These are phyloP conservation scores for Mycena galopus DNA, from an alignment of 768 basidiomycete species.

Conservation along the genomic window DNA sequence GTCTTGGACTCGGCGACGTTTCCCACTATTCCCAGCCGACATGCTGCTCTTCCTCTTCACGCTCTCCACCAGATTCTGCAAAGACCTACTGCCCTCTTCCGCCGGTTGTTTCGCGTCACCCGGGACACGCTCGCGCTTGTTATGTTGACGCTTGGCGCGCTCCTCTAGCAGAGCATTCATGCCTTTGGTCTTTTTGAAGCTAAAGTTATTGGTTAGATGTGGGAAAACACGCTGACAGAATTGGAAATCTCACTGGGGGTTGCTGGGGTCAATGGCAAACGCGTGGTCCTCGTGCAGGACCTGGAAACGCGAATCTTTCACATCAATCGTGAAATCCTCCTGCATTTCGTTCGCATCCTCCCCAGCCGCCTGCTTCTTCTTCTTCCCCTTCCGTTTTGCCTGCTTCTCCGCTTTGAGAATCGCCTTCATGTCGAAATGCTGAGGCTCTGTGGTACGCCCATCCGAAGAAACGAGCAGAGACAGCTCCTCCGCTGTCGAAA, in stretches of 20 bases:
- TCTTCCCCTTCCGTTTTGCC: constrained; percentile 59
- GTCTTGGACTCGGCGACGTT: constrained; percentile 56
- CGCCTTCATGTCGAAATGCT: constrained; percentile 93
- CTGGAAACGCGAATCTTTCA: constrained; percentile 90
- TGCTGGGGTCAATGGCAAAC: constrained; percentile 95
- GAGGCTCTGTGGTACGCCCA: constrained; percentile 64
- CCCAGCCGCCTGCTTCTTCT: constrained; percentile 54
- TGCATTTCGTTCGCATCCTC: constrained; percentile 74
- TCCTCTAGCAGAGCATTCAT: constrained; percentile 91
- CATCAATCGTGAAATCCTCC: constrained; percentile 85
- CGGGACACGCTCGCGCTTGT: constrained; percentile 41
- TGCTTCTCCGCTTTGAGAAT: constrained; percentile 89
- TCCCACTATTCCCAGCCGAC: constrained; percentile 47
- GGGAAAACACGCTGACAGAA: not conserved
- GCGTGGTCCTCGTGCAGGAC: constrained; percentile 89
- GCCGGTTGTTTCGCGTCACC: constrained; percentile 27
- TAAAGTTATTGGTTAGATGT: constrained; percentile 46
- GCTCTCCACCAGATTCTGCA: constrained; percentile 84
- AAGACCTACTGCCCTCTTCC: constrained; percentile 48
- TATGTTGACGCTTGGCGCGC: constrained; percentile 74
- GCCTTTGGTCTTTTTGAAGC: constrained; percentile 93
- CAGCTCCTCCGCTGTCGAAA: constrained; percentile 74
- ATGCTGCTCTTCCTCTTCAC: constrained; percentile 83
- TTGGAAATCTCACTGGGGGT: constrained; percentile 84
- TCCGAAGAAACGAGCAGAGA: constrained; percentile 72